Percentiles rank a stretch among this genome's conserved stretches.
Conservation (phyloP, 352 stramenopile genomes). For the Phytophthora sp. region DNA sequence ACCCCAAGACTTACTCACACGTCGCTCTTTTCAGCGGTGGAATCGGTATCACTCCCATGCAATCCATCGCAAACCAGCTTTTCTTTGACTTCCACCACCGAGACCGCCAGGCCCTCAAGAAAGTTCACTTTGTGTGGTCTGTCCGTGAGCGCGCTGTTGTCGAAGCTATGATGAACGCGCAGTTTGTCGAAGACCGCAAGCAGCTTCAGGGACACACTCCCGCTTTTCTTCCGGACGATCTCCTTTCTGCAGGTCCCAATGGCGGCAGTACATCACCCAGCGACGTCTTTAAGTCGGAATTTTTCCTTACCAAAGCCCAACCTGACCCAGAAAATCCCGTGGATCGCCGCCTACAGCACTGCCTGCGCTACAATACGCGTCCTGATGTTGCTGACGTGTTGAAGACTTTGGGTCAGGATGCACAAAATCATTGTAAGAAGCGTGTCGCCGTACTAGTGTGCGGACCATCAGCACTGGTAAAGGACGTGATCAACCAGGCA, state of each 20-base stretch:
- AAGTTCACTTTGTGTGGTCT: conserved; percentile 49
- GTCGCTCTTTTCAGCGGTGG: conserved; percentile 48
- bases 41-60: conserved; percentile 53
- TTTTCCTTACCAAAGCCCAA: conserved; percentile 38
- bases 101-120: conserved; percentile 16
- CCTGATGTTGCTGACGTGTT: conserved; percentile 28
- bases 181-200: conserved; percentile 4
- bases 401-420: conserved; percentile 24
- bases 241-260: conserved; percentile 4
- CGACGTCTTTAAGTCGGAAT: conserved; percentile 34
- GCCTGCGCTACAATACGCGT: conserved; percentile 33
- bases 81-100: conserved; percentile 14
- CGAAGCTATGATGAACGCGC: conserved; percentile 24
- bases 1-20: conserved; percentile 37
- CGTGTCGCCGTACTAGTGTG: conserved; percentile 47
- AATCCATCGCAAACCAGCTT: conserved; percentile 38
- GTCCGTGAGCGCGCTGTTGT: conserved; percentile 43
- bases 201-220: conserved; percentile 2
- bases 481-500: conserved; percentile 20
- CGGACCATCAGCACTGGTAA: conserved; percentile 33
- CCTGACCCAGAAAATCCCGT: conserved; percentile 26
- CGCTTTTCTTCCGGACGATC: conserved; percentile 12
- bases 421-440: conserved; percentile 16
- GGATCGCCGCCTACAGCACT: conserved; percentile 26
- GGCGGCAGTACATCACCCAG: neutral